Conservation (phyloP, 78 protist species). For the Dictyostelium discoideum region DNA sequence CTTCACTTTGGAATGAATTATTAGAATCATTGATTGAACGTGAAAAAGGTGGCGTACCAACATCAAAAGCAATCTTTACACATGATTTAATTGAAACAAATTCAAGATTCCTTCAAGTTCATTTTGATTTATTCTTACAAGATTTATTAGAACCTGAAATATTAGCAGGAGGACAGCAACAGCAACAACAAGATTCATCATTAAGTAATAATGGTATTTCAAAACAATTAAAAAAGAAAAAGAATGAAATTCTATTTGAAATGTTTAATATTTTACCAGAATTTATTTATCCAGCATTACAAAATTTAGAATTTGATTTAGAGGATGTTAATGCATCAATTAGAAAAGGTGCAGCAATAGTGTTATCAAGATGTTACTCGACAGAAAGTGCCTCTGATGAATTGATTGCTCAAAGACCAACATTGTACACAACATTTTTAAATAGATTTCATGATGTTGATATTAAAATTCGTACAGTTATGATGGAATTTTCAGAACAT, state of each 20-base stretch:
- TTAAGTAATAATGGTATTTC: not conserved
- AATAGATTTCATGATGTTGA: conserved; percentile 55
- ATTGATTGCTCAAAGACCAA: not conserved
- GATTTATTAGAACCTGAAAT: not conserved
- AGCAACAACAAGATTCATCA: not conserved
- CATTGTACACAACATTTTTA: conserved; percentile 16
- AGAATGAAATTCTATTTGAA: conserved; percentile 31
- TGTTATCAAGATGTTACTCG: not conserved
- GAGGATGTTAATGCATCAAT: not conserved
- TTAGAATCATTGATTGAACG: conserved; percentile 15
- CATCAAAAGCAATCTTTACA: conserved; percentile 10
- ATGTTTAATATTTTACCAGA: conserved; percentile 13
- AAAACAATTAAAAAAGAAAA: not conserved
- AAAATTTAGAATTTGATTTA: not conserved
- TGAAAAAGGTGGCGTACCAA: not conserved
- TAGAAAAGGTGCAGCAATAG: not conserved
- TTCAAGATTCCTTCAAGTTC: not conserved
- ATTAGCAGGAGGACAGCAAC: not conserved
- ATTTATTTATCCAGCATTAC: not conserved
- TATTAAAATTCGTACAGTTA: not conserved
- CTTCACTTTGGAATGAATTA: not conserved
- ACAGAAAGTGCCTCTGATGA: not conserved
- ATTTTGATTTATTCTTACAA: not conserved
- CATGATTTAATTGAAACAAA: not conserved
- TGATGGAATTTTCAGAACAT: conserved; percentile 40